phyloP scores from a whole-genome alignment of 176 grass and related monocot genomes.

The Poa pratensis region DNA sequence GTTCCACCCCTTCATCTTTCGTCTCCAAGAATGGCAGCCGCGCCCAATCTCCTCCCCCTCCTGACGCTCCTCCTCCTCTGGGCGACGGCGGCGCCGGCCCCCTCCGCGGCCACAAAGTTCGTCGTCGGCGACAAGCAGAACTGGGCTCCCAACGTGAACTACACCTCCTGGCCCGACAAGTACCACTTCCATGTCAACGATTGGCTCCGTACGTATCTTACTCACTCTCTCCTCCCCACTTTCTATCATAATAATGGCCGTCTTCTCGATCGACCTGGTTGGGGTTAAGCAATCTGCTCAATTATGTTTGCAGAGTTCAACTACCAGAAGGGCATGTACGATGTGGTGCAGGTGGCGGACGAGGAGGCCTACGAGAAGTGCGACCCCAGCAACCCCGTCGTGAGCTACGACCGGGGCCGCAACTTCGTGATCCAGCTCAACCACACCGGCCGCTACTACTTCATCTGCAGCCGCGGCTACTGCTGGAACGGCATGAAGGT shows the following conservation, averaged over 20 bases:
- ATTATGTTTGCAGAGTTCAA: slow-evolving; percentile 48
- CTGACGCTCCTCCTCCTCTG: not conserved
- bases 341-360: slow-evolving; percentile 78
- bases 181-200: slow-evolving; percentile 72
- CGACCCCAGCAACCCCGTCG: slow-evolving; percentile 51
- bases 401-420: slow-evolving; percentile 54
- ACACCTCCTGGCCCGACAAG: slow-evolving; percentile 63
- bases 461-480: slow-evolving; percentile 81
- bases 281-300: no score
- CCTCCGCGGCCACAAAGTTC: slow-evolving; percentile 39
- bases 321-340: slow-evolving; percentile 56
- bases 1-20: not conserved
- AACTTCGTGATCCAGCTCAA: slow-evolving; percentile 66
- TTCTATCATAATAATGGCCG: not conserved
- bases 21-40: slow-evolving; percentile 19
- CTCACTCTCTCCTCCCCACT: not conserved
- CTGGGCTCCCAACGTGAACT: slow-evolving; percentile 65
- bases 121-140: slow-evolving; percentile 42
- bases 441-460: slow-evolving; percentile 59
- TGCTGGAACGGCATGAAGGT: slow-evolving; percentile 82
- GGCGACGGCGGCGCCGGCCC: not conserved
- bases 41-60: not conserved
- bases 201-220: slow-evolving; percentile 61
- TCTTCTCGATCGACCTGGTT: not conserved
- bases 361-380: slow-evolving; percentile 58